Evolutionary conservation across 1,139 yeast genomes (phyloP).

Genomic region (Geotrichum histeridarum): DNA sequence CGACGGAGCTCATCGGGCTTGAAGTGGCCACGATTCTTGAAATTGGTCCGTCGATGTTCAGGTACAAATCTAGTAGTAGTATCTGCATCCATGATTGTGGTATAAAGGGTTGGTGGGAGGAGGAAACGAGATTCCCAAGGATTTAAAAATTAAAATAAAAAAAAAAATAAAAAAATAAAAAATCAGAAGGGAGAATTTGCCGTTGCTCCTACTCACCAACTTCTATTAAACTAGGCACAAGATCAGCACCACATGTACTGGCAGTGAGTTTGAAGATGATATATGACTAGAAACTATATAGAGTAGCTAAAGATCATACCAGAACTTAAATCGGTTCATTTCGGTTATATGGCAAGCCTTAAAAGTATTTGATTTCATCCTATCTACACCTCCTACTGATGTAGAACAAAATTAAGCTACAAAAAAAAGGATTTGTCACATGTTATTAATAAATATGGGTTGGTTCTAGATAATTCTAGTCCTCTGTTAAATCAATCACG

Average conservation of each 20-base stretch:
- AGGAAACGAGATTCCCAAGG: neutral
- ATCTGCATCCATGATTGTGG: conserved; percentile 59
- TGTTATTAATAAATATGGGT: too few species aligned
- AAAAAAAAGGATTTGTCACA: too few species aligned
- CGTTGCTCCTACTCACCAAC: neutral
- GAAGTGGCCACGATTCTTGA: conserved; percentile 90
- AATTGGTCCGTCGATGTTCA: conserved; percentile 94
- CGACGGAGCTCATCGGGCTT: conserved; percentile 95
- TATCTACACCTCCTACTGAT: too few species aligned
- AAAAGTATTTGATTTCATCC: too few species aligned
- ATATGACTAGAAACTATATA: too few species aligned
- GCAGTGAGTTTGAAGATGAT: too few species aligned
- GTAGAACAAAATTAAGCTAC: too few species aligned
- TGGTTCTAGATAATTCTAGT: neutral
- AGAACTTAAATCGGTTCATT: too few species aligned
- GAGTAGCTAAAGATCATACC: too few species aligned
- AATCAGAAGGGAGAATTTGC: neutral
- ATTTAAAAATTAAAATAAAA: neutral
- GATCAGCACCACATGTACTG: too few species aligned
- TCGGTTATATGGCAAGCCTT: too few species aligned
- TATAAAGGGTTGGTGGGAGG: neutral
- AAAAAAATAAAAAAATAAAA: conserved; percentile 1
- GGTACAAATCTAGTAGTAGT: conserved; percentile 85
- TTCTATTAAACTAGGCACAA: too few species aligned
- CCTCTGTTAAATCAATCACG: conserved; percentile 10